These are phyloP conservation scores for Andalucia godoyi DNA, from an alignment of 78 protist genomes.

Conservation along the genomic window DNA sequence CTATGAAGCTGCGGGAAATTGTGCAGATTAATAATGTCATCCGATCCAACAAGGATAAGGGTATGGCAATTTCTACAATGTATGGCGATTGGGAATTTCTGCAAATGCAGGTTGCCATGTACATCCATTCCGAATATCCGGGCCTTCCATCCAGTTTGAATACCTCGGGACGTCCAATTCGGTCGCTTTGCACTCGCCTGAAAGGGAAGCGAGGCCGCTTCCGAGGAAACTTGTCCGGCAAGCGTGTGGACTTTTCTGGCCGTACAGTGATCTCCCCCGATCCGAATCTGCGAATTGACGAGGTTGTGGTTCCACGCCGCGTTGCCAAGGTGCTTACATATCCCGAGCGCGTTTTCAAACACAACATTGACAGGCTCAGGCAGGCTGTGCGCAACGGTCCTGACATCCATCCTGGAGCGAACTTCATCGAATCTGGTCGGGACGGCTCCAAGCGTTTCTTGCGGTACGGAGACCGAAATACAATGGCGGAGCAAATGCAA, in stretches of 20 bases:
- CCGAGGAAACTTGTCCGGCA: conserved; percentile 94
- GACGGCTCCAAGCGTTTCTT: neutral
- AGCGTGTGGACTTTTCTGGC: conserved; percentile 96
- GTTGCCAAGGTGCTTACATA: conserved; percentile 85
- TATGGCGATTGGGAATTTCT: conserved; percentile 66
- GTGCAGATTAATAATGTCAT: conserved; percentile 53
- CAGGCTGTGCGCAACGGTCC: conserved; percentile 42
- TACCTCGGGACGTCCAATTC: conserved; percentile 49
- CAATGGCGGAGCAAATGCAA: conserved; percentile 42
- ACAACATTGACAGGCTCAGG: conserved; percentile 50
- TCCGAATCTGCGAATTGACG: conserved; percentile 89
- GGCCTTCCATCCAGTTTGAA: conserved; percentile 11
- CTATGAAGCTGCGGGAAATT: conserved; percentile 68
- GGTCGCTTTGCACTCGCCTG: conserved; percentile 84
- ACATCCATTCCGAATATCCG: conserved; percentile 56
- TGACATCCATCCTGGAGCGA: conserved; percentile 81
- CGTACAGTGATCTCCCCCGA: conserved; percentile 99
- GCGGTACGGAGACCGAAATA: conserved; percentile 18
- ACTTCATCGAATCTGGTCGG: conserved; percentile 27
- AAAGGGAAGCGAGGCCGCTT: conserved; percentile 97
- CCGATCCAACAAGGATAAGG: neutral
- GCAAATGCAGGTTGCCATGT: conserved; percentile 53
- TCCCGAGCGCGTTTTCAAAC: conserved; percentile 79
- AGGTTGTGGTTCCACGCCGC: conserved; percentile 83
- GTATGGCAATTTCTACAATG: neutral